These are phyloP conservation scores for Alternaria sp. DNA, from an alignment of 2,329 filamentous ascomycete species.

Conservation along the genomic window DNA sequence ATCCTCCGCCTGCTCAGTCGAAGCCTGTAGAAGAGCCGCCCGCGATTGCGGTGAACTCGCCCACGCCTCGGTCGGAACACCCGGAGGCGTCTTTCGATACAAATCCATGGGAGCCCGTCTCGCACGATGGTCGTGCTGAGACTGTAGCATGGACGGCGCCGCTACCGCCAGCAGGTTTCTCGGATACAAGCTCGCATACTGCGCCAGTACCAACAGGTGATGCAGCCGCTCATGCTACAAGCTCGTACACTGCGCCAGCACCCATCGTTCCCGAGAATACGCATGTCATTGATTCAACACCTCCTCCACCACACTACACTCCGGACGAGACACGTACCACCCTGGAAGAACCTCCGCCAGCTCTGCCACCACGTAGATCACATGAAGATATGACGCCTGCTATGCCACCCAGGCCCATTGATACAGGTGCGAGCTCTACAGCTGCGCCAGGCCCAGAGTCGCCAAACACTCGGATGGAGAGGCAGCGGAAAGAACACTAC, in stretches of 20 bases:
- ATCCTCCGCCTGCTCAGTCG: conserved; percentile 19
- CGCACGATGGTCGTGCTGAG: neutral
- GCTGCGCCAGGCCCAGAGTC: conserved; percentile 46
- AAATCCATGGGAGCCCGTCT: conserved; percentile 38
- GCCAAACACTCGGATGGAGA: conserved; percentile 50
- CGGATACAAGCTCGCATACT: neutral
- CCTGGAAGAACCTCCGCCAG: conserved; percentile 40
- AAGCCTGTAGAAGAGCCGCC: conserved; percentile 37
- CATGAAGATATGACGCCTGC: conserved; percentile 45
- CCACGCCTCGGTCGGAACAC: conserved; percentile 29
- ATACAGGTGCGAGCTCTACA: conserved; percentile 28
- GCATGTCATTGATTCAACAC: conserved; percentile 31
- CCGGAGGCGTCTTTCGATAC: conserved; percentile 35
- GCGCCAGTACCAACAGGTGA: too few relatives aligned
- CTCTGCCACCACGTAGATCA: conserved; percentile 42
- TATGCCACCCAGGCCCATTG: conserved; percentile 46
- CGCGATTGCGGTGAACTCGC: conserved; percentile 36
- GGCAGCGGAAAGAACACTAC: conserved; percentile 77
- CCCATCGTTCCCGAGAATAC: conserved; percentile 38
- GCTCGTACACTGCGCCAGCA: conserved; percentile 32
- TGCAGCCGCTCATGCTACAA: conserved; percentile 16
- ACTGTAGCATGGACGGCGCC: neutral
- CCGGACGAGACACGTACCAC: conserved; percentile 8
- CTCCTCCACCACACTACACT: conserved; percentile 12
- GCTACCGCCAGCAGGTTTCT: neutral